Evolutionary conservation across 768 basidiomycete species (phyloP), one percentile per base, ranked within the genome.

Genomic region (Russula dissimulans): DNA sequence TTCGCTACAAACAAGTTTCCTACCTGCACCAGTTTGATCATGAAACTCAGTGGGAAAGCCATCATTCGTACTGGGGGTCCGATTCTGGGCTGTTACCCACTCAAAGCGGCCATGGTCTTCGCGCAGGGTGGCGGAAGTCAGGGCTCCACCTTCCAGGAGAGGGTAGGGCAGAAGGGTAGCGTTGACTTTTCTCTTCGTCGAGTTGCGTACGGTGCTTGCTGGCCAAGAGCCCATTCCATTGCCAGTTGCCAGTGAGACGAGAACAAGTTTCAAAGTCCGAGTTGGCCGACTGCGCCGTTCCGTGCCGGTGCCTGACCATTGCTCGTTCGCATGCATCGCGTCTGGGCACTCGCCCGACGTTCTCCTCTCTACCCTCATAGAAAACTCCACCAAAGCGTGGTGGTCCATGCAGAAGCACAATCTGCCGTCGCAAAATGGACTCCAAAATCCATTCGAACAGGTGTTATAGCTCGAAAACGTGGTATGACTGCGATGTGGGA

Each of bases 401-500:
- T 68, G 8, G 69, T 66, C 11, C 72, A 70, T 36, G 70, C 74
- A 18, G 67, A 70, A 22, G 65, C 72, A 4, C 72, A 71, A 54
- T 73, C 67, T 65, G 36, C 56, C 69, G 4, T 60, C 68, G 9
- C 57, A 69, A 86, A 88, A 80, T 97, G 95, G 95, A 84, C 84
- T 5, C 85, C 95, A 49, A 77, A 80, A 61, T 93, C 91, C 7
- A 81, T 89, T 64, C 82, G 97, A 59, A 95, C 94, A 0, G 97
- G 97, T 8, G 77, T 97, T 63, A 87, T 99, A 71, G 95, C 93
- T 29, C 81, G 87, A 59, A 99, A 99, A 77, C 84, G 92, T 57
- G 97, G 97, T 47, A 98, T 98, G 97, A 88, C 91, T 10, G 82
- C 82, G 14, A 75, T 98, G 68, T 98, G 92, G 91, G 90, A 94